Conservation (phyloP, 495 filamentous ascomycete species). For the Annulohypoxylon nitens region DNA sequence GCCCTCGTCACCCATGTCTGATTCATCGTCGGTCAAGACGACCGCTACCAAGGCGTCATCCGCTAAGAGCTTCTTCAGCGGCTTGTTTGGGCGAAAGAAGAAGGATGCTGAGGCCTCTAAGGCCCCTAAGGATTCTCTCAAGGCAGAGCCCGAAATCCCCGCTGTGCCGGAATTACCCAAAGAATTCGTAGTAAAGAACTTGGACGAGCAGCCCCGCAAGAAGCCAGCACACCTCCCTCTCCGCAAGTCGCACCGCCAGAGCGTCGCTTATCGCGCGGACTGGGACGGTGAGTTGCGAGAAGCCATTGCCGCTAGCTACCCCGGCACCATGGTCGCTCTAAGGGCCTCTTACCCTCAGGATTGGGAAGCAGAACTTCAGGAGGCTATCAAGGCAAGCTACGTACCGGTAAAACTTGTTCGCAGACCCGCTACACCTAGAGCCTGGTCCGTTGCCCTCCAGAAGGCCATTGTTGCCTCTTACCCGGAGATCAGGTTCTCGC, state of each 20-base stretch:
- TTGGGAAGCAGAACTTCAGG: constrained; percentile 36
- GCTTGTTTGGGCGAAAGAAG: constrained; percentile 41
- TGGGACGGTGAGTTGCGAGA: constrained; percentile 55
- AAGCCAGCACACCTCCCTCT: constrained; percentile 34
- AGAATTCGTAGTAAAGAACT: constrained; percentile 40
- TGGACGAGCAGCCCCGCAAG: constrained; percentile 30
- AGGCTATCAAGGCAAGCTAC: constrained; percentile 33
- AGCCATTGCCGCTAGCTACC: constrained; percentile 49
- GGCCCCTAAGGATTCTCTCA: constrained; percentile 15
- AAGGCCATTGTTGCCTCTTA: constrained; percentile 50
- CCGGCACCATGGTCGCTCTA: constrained; percentile 37
- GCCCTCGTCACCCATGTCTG: constrained; percentile 27
- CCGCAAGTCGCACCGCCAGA: constrained; percentile 31
- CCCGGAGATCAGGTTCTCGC: constrained; percentile 43
- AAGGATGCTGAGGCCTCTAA: constrained; percentile 14
- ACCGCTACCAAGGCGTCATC: constrained; percentile 33
- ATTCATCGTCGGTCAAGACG: constrained; percentile 34
- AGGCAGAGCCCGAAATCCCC: constrained; percentile 4
- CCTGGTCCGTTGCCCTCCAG: constrained; percentile 55
- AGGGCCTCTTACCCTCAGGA: constrained; percentile 43
- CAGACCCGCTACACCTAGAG: constrained; percentile 43
- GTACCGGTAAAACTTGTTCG: constrained; percentile 30
- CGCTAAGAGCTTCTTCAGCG: constrained; percentile 36
- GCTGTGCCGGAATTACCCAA: constrained; percentile 25
- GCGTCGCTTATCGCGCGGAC: constrained; percentile 47